These are phyloP conservation scores for Colletotrichum aenigma DNA, from an alignment of 2,329 filamentous ascomycete species.

Conservation along the genomic window DNA sequence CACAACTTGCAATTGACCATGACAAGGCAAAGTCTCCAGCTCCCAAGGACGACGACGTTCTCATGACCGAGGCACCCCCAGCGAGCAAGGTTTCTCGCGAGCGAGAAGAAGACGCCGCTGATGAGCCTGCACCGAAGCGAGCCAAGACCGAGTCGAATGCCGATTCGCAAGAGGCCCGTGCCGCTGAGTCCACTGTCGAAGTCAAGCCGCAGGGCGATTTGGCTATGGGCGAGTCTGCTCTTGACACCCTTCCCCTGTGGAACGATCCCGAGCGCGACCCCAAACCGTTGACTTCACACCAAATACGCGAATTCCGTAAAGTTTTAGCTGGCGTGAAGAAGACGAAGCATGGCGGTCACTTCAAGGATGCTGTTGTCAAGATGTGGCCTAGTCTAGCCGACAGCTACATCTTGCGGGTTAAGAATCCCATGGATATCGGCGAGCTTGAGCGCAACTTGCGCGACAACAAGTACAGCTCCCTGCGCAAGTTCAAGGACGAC, in stretches of 20 bases:
- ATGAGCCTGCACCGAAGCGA: slow-evolving; percentile 78
- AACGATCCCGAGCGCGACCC: slow-evolving; percentile 46
- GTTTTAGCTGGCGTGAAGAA: slow-evolving; percentile 81
- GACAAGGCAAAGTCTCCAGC: slow-evolving; percentile 27
- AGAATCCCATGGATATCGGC: slow-evolving; percentile 82
- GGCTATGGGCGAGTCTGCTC: slow-evolving; percentile 14
- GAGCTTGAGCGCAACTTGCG: slow-evolving; percentile 84
- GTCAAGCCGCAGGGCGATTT: slow-evolving; percentile 32
- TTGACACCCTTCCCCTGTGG: slow-evolving; percentile 41
- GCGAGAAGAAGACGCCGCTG: slow-evolving; percentile 74
- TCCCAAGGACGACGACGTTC: slow-evolving; percentile 39
- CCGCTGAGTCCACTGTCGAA: slow-evolving; percentile 24
- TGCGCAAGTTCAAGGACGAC: slow-evolving; percentile 77
- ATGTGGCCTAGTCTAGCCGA: slow-evolving; percentile 78
- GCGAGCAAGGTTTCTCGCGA: slow-evolving; percentile 71
- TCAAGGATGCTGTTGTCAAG: slow-evolving; percentile 77
- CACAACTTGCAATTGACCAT: slow-evolving; percentile 40
- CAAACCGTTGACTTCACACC: slow-evolving; percentile 59
- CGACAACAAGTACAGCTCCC: slow-evolving; percentile 65
- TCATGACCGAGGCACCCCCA: slow-evolving; percentile 57
- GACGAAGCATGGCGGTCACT: slow-evolving; percentile 78
- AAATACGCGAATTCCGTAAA: slow-evolving; percentile 67
- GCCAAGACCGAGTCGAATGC: slow-evolving; percentile 71
- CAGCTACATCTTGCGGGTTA: slow-evolving; percentile 71
- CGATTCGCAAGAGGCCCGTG: slow-evolving; percentile 30